phyloP scores from a whole-genome alignment of 805 yeast genomes.

The Candida koratica region DNA sequence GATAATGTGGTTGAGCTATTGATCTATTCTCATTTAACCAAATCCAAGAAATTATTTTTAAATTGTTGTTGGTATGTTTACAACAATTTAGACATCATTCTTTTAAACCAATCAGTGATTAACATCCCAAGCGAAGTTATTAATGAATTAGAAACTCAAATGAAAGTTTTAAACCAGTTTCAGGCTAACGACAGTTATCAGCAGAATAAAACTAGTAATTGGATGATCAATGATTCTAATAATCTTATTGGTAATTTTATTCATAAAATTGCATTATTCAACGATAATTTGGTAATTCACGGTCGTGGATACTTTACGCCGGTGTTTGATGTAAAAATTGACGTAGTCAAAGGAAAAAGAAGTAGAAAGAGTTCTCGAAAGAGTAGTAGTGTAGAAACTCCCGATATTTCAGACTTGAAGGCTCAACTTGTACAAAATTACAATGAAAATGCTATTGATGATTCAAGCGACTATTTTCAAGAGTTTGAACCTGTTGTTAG shows the following conservation, averaged over 20 bases:
- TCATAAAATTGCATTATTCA: slow-evolving; percentile 18
- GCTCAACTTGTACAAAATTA: slow-evolving; percentile 17
- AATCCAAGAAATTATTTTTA: slow-evolving; percentile 53
- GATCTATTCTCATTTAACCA: slow-evolving; percentile 47
- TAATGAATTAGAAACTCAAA: slow-evolving; percentile 24
- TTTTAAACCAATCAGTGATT: slow-evolving; percentile 42
- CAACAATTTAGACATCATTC: slow-evolving; percentile 57
- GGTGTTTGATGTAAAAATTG: slow-evolving; percentile 29
- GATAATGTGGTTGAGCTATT: slow-evolving; percentile 60
- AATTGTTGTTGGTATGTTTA: slow-evolving; percentile 67
- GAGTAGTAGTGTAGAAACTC: slow-evolving; percentile 20
- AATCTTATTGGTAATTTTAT: slow-evolving; percentile 21
- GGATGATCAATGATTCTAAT: slow-evolving; percentile 21
- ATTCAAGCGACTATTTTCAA: slow-evolving; percentile 9
- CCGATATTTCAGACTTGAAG: slow-evolving; percentile 23
- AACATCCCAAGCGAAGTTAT: slow-evolving; percentile 27
- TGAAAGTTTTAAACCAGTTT: slow-evolving; percentile 27
- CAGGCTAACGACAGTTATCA: slow-evolving; percentile 20
- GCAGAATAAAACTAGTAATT: slow-evolving; percentile 18
- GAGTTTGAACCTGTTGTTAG: slow-evolving; percentile 28
- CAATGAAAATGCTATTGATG: slow-evolving; percentile 20
- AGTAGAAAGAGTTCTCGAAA: slow-evolving; percentile 20
- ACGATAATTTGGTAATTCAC: slow-evolving; percentile 34
- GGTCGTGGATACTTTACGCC: slow-evolving; percentile 35
- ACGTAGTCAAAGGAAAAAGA: slow-evolving; percentile 14